A percentile compares a stretch with the other conserved stretches of the same genome.
Conservation (phyloP, 2,329 filamentous ascomycete genomes). For the Trichoderma semiorbis region DNA sequence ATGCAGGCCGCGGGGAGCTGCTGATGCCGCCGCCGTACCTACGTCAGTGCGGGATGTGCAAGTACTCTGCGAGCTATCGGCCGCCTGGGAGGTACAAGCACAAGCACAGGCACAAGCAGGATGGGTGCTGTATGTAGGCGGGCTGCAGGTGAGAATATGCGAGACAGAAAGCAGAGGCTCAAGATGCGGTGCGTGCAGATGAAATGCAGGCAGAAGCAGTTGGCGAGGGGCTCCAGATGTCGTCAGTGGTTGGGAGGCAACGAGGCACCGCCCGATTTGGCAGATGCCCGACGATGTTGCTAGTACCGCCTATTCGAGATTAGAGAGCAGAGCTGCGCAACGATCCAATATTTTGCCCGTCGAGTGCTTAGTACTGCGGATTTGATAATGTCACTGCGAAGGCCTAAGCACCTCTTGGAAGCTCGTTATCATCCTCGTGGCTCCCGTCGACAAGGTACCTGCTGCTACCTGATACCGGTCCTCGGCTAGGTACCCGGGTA, state of each 20-base stretch:
- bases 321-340: neutral
- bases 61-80: neutral
- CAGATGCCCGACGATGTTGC: neutral
- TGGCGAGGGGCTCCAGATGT: constrained; percentile 17
- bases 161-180: constrained; percentile 11
- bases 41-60: neutral
- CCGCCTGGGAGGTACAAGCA: neutral
- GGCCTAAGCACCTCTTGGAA: neutral
- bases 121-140: neutral
- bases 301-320: neutral
- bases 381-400: constrained; percentile 1
- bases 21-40: neutral
- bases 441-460: neutral
- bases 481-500: neutral
- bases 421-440: neutral
- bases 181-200: constrained; percentile 5
- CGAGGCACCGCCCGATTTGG: constrained; percentile 6
- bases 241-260: constrained; percentile 18
- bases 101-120: neutral
- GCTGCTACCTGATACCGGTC: neutral
- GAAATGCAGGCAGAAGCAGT: constrained; percentile 13
- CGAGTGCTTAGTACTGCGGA: neutral
- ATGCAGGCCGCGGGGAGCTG: constrained; percentile 10
- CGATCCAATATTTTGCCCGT: neutral
- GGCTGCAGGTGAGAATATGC: constrained; percentile 17